Conservation (phyloP, 495 filamentous ascomycete species). For the Penicillium longicatenatum region DNA sequence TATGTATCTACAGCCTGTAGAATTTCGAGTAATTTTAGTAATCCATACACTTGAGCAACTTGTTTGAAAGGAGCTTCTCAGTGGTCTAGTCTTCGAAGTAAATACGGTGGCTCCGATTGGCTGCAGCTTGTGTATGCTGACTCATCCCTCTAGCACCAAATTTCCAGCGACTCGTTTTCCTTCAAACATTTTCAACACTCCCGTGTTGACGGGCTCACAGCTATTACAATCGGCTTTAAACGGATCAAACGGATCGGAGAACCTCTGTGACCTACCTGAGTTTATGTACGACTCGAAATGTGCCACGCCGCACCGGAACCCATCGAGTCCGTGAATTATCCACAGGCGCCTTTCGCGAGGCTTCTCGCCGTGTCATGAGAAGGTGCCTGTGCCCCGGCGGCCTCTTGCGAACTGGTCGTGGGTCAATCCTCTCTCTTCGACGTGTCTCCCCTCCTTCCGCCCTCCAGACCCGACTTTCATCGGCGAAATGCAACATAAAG, state of each 20-base stretch:
- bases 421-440: constrained; percentile 16
- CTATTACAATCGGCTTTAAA: background rate
- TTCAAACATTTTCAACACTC: constrained; percentile 1
- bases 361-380: constrained; percentile 49
- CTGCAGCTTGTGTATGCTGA: constrained; percentile 17
- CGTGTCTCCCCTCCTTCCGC: constrained; percentile 13
- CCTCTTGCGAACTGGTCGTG: constrained; percentile 39
- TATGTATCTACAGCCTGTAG: too few relatives aligned
- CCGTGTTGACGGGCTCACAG: background rate
- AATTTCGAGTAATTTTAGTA: too few relatives aligned
- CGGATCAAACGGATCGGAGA: background rate
- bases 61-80: background rate
- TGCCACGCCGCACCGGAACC: constrained; percentile 32
- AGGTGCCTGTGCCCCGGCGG: constrained; percentile 40
- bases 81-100: constrained; percentile 14
- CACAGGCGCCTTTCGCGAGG: constrained; percentile 31
- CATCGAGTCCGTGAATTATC: constrained; percentile 40
- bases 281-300: constrained; percentile 40
- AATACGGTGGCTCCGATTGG: constrained; percentile 22
- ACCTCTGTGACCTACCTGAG: constrained; percentile 21
- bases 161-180: constrained; percentile 13
- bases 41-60: too few relatives aligned
- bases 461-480: constrained; percentile 5
- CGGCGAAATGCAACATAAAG: constrained; percentile 5
- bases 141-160: constrained; percentile 21